A percentile compares a stretch with the other conserved stretches of the same genome.
These are phyloP conservation scores for Chloris gayana DNA, from an alignment of 176 grass and related monocot genomes.

Conservation along the genomic window DNA sequence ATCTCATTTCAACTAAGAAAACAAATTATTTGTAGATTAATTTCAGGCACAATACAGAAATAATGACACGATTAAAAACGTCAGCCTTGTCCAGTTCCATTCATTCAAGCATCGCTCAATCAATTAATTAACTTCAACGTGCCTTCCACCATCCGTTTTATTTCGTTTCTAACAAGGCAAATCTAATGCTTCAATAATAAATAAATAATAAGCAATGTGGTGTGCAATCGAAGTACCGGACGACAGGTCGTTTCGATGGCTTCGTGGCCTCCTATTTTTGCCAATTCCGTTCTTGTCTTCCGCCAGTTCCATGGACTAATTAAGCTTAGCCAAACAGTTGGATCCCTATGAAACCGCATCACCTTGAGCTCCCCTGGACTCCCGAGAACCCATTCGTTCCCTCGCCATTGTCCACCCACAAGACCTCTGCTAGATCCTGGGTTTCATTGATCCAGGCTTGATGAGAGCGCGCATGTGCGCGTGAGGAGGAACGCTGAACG, in stretches of 20 bases:
- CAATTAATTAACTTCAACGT: conserved; percentile 3
- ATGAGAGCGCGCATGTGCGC: neutral
- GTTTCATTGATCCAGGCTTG: neutral
- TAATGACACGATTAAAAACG: neutral
- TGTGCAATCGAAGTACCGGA: neutral
- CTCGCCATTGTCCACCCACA: neutral
- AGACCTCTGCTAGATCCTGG: conserved; percentile 18
- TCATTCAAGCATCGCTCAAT: conserved; percentile 4
- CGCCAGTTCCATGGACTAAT: conserved; percentile 44
- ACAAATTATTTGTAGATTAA: neutral
- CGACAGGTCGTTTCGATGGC: neutral
- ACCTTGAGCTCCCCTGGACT: conserved; percentile 24
- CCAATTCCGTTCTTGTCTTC: conserved; percentile 13
- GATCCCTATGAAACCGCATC: conserved; percentile 45
- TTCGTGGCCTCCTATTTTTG: conserved; percentile 37
- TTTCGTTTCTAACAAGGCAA: neutral
- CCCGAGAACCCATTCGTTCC: conserved; percentile 11
- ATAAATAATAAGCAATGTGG: neutral
- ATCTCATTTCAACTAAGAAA: neutral
- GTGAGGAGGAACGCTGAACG: neutral
- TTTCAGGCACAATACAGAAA: neutral
- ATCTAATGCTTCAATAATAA: neutral
- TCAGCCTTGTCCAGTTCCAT: neutral
- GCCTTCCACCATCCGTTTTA: conserved; percentile 18
- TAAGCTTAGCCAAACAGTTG: conserved; percentile 25